phyloP scores from a whole-genome alignment of 2,329 filamentous ascomycete species.

The Bipolaris bicolor region DNA sequence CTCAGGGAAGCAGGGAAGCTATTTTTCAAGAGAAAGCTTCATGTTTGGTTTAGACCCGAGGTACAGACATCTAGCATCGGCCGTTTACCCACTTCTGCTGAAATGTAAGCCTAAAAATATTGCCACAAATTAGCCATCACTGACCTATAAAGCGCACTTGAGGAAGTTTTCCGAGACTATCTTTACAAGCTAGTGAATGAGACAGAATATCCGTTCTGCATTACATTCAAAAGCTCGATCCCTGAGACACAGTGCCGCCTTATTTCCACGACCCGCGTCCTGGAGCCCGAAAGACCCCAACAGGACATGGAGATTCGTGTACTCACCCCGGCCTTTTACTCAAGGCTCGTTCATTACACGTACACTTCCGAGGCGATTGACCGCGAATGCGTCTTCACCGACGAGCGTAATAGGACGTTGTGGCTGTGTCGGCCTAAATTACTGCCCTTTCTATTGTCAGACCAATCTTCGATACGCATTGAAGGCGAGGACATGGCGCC shows the following conservation, averaged over 20 bases:
- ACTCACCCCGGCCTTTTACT: constrained; percentile 70
- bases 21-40: constrained; percentile 63
- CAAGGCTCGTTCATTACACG: constrained; percentile 67
- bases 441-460: constrained; percentile 45
- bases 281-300: constrained; percentile 7
- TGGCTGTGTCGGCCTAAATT: constrained; percentile 62
- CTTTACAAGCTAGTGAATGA: constrained; percentile 57
- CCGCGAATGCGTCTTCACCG: constrained; percentile 59
- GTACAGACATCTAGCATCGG: constrained; percentile 63
- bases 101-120: constrained; percentile 45
- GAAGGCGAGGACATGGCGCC: background rate
- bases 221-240: constrained; percentile 64
- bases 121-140: background rate
- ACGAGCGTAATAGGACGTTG: constrained; percentile 64
- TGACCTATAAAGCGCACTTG: constrained; percentile 38
- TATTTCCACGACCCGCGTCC: constrained; percentile 30
- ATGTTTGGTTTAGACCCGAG: constrained; percentile 71
- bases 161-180: constrained; percentile 50
- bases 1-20: constrained; percentile 64
- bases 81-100: constrained; percentile 59
- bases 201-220: constrained; percentile 52
- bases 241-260: constrained; percentile 27
- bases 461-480: constrained; percentile 46
- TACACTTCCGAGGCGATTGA: constrained; percentile 68
- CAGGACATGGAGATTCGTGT: constrained; percentile 63